Base-by-base conservation (phyloP, 768 basidiomycete species). In the Auriscalpium orientale region DNA sequence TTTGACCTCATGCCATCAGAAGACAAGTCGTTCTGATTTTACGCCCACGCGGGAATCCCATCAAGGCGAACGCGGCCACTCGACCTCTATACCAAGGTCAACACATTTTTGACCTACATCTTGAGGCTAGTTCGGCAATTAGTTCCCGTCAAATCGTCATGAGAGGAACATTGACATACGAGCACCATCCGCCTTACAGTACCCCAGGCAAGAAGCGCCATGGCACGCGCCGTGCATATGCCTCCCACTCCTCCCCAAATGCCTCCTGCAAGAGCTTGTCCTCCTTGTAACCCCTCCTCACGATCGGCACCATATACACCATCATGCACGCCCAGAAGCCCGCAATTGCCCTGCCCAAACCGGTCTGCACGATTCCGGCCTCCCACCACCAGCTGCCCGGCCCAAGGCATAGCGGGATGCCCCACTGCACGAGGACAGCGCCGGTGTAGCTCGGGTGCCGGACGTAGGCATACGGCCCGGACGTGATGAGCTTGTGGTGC, bases 401-500 rank as follows among this genome's bases (percentile, higher is more conserved):
- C 7, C 13, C 8, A 13, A 53, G 40, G 38, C 9, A 8, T 8
- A 13, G 13, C 15, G 36, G 8, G 20, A 53, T 8, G 22, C 51
- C 51, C 34, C 8, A 7, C 1, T 33, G 15, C 21, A 37, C 21
- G 4, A 53, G 12, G 8, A 43, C 21, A 8, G n/a, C 9, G 51
- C 21, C 43, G 21, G 56, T 58, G 57, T 61, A 61, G 57, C 54
- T 51, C n/a, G 50, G 50, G 36, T 51, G 50, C 18, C 50, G 50
- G 13, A 51, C 50, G 36, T 36, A 11, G 13, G 50, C 34, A 35
- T 51, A 51, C 36, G 50, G 50, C 16, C 50, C 50, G 35, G 34
- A 36, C 34, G 33, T 35, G n/a, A 51, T 34, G 35, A 51, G 50
- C 50, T 37, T 35, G 50, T 51, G 50, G 15, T 51, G 34, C n/a